Percentiles rank a stretch among this genome's conserved stretches.
Conservation (phyloP, 306 rosid species). For the Gillenia trifoliata region DNA sequence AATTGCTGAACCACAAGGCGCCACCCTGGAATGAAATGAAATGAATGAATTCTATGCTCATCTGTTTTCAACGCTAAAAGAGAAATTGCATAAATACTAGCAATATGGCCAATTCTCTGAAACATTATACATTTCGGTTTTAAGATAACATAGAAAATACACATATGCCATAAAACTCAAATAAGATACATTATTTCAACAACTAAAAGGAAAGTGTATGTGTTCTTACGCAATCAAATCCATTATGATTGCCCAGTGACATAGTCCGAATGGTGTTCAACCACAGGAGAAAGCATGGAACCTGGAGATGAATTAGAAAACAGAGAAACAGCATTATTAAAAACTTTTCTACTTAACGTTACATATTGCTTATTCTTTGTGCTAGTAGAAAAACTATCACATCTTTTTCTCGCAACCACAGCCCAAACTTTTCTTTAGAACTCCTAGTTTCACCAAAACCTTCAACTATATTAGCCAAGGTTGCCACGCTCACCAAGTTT, state of each 20-base stretch:
- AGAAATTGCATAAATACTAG: background rate
- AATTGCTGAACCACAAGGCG: slow-evolving; percentile 83
- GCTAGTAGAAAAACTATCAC: background rate
- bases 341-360: slow-evolving; percentile 5
- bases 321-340: slow-evolving; percentile 3
- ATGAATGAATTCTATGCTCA: slow-evolving; percentile 8
- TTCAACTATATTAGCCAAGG: background rate
- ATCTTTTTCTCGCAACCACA: background rate
- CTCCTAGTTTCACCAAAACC: background rate
- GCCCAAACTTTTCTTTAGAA: background rate
- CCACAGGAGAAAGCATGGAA: slow-evolving; percentile 89
- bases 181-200: background rate
- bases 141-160: background rate
- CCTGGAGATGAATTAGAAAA: slow-evolving; percentile 41
- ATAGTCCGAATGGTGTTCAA: slow-evolving; percentile 74
- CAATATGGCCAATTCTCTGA: background rate
- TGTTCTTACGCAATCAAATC: slow-evolving; percentile 70
- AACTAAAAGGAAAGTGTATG: background rate
- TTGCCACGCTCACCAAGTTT: background rate
- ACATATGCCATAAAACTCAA: background rate
- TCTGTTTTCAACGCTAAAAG: background rate
- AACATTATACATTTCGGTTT: background rate
- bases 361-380: background rate
- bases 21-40: slow-evolving; percentile 70
- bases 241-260: slow-evolving; percentile 79